Evolutionary conservation across 768 basidiomycete genomes (phyloP).

Genomic region (Chalciporus sphaerocephalus): DNA sequence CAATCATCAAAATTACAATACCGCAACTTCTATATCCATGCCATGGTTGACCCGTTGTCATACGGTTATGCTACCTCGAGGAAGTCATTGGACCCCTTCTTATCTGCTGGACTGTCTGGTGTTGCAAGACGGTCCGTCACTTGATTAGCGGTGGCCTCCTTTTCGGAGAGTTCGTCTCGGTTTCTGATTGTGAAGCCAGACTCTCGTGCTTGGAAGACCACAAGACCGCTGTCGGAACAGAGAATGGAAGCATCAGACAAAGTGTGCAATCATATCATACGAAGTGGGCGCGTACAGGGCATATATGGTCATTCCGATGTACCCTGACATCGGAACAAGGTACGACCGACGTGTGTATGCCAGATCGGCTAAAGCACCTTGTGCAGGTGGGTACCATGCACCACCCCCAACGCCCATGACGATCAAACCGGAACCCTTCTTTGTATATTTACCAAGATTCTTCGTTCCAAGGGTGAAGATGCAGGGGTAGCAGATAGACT

Average conservation of each 20-base stretch:
- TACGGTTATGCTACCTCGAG: constrained; percentile 13
- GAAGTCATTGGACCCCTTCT: constrained; percentile 13
- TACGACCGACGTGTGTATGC: constrained; percentile 51
- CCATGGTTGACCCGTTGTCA: constrained; percentile 2
- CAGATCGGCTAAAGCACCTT: constrained; percentile 51
- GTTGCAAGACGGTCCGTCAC: not conserved
- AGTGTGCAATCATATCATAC: not conserved
- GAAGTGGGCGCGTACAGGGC: constrained; percentile 41
- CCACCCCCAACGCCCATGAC: constrained; percentile 67
- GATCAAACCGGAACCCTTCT: constrained; percentile 57
- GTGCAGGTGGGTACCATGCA: constrained; percentile 65
- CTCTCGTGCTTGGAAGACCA: constrained; percentile 46
- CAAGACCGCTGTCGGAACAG: constrained; percentile 42
- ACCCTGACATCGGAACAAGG: constrained; percentile 57
- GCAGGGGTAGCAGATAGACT: constrained; percentile 70
- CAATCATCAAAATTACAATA: constrained; percentile 1
- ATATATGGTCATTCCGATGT: constrained; percentile 53
- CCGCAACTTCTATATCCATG: not conserved
- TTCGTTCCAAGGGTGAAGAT: constrained; percentile 66
- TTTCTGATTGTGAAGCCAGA: constrained; percentile 49
- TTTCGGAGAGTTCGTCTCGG: constrained; percentile 38
- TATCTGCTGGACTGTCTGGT: constrained; percentile 7
- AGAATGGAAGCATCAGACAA: not conserved
- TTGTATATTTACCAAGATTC: constrained; percentile 57
- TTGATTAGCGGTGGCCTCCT: constrained; percentile 1